These are phyloP conservation scores for Lactifluus piperatus DNA, from an alignment of 768 basidiomycete species.

Conservation along the genomic window DNA sequence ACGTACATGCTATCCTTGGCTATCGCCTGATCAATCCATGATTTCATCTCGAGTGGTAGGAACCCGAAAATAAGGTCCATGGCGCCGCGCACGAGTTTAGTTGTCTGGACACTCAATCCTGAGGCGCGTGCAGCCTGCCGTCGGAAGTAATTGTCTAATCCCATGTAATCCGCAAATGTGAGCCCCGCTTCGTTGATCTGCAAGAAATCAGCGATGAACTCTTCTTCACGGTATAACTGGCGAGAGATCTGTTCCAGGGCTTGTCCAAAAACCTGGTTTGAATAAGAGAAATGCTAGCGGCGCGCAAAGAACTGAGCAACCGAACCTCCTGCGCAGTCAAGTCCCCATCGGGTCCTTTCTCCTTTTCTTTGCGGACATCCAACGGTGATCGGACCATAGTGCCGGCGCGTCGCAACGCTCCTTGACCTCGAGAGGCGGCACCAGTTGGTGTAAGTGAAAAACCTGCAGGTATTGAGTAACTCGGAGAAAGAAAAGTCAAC, in stretches of 20 bases:
- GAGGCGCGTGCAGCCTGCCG: slow-evolving; percentile 75
- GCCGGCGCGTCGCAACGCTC: slow-evolving; percentile 70
- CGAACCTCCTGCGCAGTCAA: slow-evolving; percentile 63
- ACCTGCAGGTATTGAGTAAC: slow-evolving; percentile 10
- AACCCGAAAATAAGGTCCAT: slow-evolving; percentile 97
- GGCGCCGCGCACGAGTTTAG: slow-evolving; percentile 76
- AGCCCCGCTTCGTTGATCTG: slow-evolving; percentile 83
- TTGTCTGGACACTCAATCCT: slow-evolving; percentile 57
- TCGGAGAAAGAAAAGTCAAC: background rate
- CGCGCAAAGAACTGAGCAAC: background rate
- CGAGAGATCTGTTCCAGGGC: slow-evolving; percentile 69
- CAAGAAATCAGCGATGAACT: slow-evolving; percentile 85
- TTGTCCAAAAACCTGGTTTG: slow-evolving; percentile 56
- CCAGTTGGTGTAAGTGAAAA: slow-evolving; percentile 28
- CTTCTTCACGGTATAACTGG: slow-evolving; percentile 73
- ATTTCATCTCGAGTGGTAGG: slow-evolving; percentile 70
- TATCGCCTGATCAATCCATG: slow-evolving; percentile 76
- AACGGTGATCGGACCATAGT: slow-evolving; percentile 76
- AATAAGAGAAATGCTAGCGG: background rate
- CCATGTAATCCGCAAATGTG: slow-evolving; percentile 94
- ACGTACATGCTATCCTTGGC: slow-evolving; percentile 67
- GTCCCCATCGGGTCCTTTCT: slow-evolving; percentile 48
- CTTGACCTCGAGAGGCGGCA: slow-evolving; percentile 40
- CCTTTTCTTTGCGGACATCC: slow-evolving; percentile 49
- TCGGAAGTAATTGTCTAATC: slow-evolving; percentile 88